A percentile compares a stretch with the other conserved stretches of the same genome.
These are phyloP conservation scores for Neophaeococcomyces mojaviensis DNA, from an alignment of 2,329 filamentous ascomycete genomes.

Conservation along the genomic window DNA sequence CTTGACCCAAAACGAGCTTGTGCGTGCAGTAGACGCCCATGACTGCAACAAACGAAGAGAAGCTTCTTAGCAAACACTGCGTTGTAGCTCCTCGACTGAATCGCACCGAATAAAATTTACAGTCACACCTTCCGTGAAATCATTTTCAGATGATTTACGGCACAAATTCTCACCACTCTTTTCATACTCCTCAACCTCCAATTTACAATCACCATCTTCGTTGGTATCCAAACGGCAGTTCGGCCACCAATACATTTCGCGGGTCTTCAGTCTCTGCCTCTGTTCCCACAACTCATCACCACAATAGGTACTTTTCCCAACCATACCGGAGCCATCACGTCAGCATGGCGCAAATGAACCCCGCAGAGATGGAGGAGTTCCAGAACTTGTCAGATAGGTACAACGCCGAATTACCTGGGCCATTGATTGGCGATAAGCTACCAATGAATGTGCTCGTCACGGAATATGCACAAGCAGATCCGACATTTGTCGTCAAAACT, in stretches of 20 bases:
- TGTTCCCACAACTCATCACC: background rate
- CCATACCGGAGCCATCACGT: background rate
- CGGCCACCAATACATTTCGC: no score
- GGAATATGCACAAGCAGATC: constrained; percentile 84
- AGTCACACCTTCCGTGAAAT: background rate
- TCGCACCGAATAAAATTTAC: background rate
- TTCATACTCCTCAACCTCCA: no score
- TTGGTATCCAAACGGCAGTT: background rate
- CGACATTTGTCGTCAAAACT: constrained; percentile 78
- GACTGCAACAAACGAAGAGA: no score
- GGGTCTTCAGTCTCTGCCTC: no score
- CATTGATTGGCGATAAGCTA: constrained; percentile 70
- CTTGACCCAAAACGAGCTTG: no score
- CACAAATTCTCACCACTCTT: background rate
- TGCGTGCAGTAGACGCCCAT: no score
- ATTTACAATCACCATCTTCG: background rate
- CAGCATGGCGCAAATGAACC: constrained; percentile 34
- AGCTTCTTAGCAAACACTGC: no score
- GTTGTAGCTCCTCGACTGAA: no score
- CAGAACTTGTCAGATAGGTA: constrained; percentile 57
- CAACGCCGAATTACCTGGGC: constrained; percentile 56
- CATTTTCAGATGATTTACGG: constrained; percentile 1
- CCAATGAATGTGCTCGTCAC: constrained; percentile 65
- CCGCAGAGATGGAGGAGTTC: constrained; percentile 53
- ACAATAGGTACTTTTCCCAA: background rate